Percentiles rank a stretch among this genome's conserved stretches.
These are phyloP conservation scores for Juglanconis oblonga DNA, from an alignment of 2,329 filamentous ascomycete species.

Conservation along the genomic window DNA sequence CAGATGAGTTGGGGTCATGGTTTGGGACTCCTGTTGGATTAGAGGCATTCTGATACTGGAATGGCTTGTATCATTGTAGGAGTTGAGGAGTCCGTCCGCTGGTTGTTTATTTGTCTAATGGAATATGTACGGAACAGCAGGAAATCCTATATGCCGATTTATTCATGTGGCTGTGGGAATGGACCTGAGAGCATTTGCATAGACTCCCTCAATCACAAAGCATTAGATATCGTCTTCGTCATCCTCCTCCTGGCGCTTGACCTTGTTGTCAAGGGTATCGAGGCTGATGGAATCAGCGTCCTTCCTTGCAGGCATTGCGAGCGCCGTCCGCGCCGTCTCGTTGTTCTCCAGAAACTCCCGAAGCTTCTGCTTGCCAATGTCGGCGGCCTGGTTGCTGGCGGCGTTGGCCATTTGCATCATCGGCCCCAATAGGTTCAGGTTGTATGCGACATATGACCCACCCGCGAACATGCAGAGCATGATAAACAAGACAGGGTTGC, in stretches of 20 bases:
- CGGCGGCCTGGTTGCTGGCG: constrained; percentile 78
- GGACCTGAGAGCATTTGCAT: constrained; percentile 9
- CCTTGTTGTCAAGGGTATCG: constrained; percentile 58
- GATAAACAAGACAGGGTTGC: constrained; percentile 90
- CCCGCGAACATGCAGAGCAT: constrained; percentile 74
- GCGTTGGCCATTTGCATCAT: constrained; percentile 95
- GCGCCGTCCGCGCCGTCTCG: constrained; percentile 79
- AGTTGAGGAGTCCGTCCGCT: constrained; percentile 1
- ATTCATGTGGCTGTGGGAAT: background rate
- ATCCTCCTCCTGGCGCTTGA: constrained; percentile 45
- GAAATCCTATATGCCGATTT: constrained; percentile 12
- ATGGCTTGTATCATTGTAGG: background rate
- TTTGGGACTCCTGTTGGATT: constrained; percentile 71
- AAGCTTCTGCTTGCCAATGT: constrained; percentile 88
- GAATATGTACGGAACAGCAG: constrained; percentile 7
- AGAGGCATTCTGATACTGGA: constrained; percentile 62
- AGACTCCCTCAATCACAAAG: background rate
- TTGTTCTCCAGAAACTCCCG: constrained; percentile 85
- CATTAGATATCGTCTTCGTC: constrained; percentile 57
- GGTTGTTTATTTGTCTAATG: constrained; percentile 2
- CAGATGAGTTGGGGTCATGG: constrained; percentile 73
- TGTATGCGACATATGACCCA: constrained; percentile 86
- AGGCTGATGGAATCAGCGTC: constrained; percentile 51
- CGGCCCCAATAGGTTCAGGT: constrained; percentile 90
- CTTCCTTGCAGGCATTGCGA: constrained; percentile 64